A percentile compares a stretch with the other conserved stretches of the same genome.
phyloP scores from a whole-genome alignment of 2,329 filamentous ascomycete species.

The Xenoacremonium recifei region DNA sequence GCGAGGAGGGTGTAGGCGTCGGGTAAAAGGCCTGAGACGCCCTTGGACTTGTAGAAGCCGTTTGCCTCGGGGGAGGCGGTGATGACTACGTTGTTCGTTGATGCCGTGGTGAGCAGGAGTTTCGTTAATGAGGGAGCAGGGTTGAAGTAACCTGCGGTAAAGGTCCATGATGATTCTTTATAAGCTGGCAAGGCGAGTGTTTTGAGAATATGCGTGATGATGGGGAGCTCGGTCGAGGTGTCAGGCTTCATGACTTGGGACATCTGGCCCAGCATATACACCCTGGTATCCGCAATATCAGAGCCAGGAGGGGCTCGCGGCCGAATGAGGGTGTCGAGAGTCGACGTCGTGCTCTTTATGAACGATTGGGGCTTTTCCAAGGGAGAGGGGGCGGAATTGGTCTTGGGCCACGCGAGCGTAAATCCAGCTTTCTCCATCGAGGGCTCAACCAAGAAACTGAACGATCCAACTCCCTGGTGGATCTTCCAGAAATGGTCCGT shows the following conservation, averaged over 20 bases:
- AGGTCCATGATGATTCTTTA: constrained; percentile 79
- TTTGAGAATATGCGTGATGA: constrained; percentile 71
- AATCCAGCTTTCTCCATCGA: constrained; percentile 56
- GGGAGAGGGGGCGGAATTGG: constrained; percentile 74
- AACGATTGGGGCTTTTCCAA: constrained; percentile 69
- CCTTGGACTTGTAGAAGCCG: constrained; percentile 87
- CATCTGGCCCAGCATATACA: constrained; percentile 87
- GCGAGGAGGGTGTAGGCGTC: constrained; percentile 90
- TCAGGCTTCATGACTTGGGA: constrained; percentile 79
- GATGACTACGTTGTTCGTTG: constrained; percentile 73
- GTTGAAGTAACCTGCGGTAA: constrained; percentile 98
- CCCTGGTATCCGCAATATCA: constrained; percentile 58
- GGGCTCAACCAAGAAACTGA: constrained; percentile 80
- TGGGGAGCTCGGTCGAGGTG: constrained; percentile 84
- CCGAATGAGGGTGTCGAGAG: constrained; percentile 66
- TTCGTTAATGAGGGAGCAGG: constrained; percentile 81
- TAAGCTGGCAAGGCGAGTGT: constrained; percentile 64
- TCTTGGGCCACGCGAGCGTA: constrained; percentile 67
- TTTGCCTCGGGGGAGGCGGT: constrained; percentile 93
- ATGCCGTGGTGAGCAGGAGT: constrained; percentile 73
- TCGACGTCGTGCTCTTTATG: constrained; percentile 63
- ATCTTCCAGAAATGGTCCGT: constrained; percentile 80
- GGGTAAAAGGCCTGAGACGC: constrained; percentile 86
- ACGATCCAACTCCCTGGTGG: constrained; percentile 71
- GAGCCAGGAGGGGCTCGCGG: constrained; percentile 13